Evolutionary conservation across 345 rosid genomes (phyloP).

Genomic region (Tarenaya hassleriana): DNA sequence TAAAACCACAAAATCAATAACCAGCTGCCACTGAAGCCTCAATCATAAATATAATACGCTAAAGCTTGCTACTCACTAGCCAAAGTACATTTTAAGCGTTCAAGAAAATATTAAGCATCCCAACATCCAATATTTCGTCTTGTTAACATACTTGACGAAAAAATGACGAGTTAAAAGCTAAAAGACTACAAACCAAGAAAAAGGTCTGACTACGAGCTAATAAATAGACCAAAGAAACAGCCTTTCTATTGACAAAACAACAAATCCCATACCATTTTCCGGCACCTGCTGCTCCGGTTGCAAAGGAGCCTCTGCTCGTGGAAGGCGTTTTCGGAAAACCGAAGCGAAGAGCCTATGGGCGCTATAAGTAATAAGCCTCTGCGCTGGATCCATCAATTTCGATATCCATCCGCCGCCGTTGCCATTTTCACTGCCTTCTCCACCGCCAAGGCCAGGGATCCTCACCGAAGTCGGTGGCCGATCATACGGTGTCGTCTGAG

Average conservation of each 20-base stretch:
- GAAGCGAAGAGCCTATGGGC: slow-evolving; percentile 75
- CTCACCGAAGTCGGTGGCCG: slow-evolving; percentile 49
- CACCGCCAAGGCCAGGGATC: slow-evolving; percentile 32
- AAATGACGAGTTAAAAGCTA: slow-evolving; percentile 2
- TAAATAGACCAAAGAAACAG: not conserved
- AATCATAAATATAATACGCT: too few relatives aligned
- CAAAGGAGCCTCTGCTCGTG: slow-evolving; percentile 23
- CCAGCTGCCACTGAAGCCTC: not conserved
- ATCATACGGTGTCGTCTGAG: slow-evolving; percentile 63
- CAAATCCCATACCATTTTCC: slow-evolving; percentile 33
- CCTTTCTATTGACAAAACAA: not conserved
- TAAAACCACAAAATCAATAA: not conserved
- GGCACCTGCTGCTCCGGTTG: slow-evolving; percentile 28
- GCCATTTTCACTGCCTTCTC: slow-evolving; percentile 13
- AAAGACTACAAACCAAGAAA: not conserved
- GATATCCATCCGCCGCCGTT: slow-evolving; percentile 63
- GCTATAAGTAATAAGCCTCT: slow-evolving; percentile 55
- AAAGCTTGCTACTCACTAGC: too few relatives aligned
- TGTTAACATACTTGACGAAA: not conserved
- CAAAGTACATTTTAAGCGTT: too few relatives aligned
- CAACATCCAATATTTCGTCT: too few relatives aligned
- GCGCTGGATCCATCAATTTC: slow-evolving; percentile 91
- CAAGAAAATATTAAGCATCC: too few relatives aligned
- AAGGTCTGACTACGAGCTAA: not conserved
- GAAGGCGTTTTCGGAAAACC: slow-evolving; percentile 69